These are phyloP conservation scores for Phialophora chinensis DNA, from an alignment of 2,329 filamentous ascomycete species.

Conservation along the genomic window DNA sequence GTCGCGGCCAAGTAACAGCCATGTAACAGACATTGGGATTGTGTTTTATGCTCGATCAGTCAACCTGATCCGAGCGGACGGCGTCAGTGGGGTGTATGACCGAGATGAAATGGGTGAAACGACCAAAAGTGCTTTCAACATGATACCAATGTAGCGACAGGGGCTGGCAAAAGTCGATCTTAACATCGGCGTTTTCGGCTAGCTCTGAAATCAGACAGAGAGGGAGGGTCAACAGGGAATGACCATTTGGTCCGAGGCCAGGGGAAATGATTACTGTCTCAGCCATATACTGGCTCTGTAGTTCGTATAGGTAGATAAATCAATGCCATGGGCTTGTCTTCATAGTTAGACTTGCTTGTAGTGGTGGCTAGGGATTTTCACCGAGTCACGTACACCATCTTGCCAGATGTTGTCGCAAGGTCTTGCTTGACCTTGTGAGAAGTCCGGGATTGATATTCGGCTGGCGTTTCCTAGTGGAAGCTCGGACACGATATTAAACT, in stretches of 20 bases:
- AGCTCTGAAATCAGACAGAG: constrained; percentile 32
- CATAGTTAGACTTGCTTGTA: neutral
- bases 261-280: neutral
- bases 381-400: too few relatives aligned
- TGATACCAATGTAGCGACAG: constrained; percentile 39
- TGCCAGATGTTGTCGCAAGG: too few relatives aligned
- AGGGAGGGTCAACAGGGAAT: neutral
- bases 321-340: neutral
- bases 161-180: constrained; percentile 40
- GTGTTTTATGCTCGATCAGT: constrained; percentile 33
- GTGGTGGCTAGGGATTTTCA: neutral
- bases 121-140: constrained; percentile 40
- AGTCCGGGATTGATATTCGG: too few relatives aligned
- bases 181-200: constrained; percentile 41
- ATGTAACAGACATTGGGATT: constrained; percentile 16
- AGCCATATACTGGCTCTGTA: neutral
- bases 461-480: too few relatives aligned
- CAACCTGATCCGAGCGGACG: constrained; percentile 36
- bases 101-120: constrained; percentile 23
- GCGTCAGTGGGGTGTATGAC: constrained; percentile 24
- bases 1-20: constrained; percentile 29
- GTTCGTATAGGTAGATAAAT: neutral
- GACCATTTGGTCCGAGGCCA: neutral
- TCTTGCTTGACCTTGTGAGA: too few relatives aligned
- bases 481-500: too few relatives aligned